Evolutionary conservation across 352 stramenopile genomes (phyloP).

Genomic region (Phytophthora agathidicida): DNA sequence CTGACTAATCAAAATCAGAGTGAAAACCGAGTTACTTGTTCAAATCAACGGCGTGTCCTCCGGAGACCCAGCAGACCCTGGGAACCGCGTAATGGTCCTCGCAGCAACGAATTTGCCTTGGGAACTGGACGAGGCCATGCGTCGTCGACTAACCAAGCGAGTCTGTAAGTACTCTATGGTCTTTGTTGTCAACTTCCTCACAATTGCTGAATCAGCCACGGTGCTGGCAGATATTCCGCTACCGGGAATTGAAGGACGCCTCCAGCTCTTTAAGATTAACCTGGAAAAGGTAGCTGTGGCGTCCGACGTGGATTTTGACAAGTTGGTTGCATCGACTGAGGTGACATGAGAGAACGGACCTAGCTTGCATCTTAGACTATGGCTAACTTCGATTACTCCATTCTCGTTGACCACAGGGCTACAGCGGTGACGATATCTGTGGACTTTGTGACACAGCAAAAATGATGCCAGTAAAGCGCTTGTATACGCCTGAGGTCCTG

Average conservation of each 20-base stretch:
- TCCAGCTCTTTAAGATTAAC: slow-evolving; percentile 82
- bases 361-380: background rate
- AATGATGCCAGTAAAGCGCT: slow-evolving; percentile 80
- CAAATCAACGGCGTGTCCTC: slow-evolving; percentile 96
- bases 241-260: slow-evolving; percentile 55
- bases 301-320: slow-evolving; percentile 84
- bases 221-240: slow-evolving; percentile 53
- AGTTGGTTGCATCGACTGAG: slow-evolving; percentile 70
- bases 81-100: slow-evolving; percentile 89
- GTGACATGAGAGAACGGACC: slow-evolving; percentile 14
- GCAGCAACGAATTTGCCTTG: slow-evolving; percentile 96
- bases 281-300: slow-evolving; percentile 81
- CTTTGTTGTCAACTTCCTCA: background rate
- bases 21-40: slow-evolving; percentile 98
- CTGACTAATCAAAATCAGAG: slow-evolving; percentile 36
- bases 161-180: slow-evolving; percentile 63
- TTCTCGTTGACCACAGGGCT: slow-evolving; percentile 38
- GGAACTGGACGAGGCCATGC: slow-evolving; percentile 96
- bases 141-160: slow-evolving; percentile 95
- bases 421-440: slow-evolving; percentile 66
- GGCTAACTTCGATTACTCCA: background rate
- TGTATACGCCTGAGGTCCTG: slow-evolving; percentile 73
- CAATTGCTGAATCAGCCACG: background rate
- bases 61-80: slow-evolving; percentile 41
- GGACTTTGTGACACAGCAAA: slow-evolving; percentile 69